Conservation (phyloP, 2,329 filamentous ascomycete species). For the Chaetomium sp. region DNA sequence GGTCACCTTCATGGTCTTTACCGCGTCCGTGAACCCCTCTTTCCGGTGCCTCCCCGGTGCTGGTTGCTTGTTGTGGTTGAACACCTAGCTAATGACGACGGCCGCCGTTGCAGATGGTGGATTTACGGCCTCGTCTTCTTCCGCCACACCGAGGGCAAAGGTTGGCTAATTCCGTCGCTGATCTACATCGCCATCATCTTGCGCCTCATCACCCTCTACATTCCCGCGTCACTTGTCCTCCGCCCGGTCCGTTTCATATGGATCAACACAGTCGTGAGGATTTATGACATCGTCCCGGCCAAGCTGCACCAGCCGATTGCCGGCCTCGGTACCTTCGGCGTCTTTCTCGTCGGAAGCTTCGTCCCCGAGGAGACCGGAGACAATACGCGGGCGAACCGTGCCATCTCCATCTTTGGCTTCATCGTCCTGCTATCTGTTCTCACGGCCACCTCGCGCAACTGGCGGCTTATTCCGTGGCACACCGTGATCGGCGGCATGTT, state of each 20-base stretch:
- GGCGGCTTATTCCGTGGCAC: constrained; percentile 67
- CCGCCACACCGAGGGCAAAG: constrained; percentile 29
- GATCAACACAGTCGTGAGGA: constrained; percentile 28
- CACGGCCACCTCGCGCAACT: constrained; percentile 71
- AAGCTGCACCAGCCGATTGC: constrained; percentile 65
- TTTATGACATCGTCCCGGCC: constrained; percentile 58
- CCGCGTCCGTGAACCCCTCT: constrained; percentile 29
- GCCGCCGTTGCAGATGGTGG: constrained; percentile 42
- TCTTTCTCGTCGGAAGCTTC: constrained; percentile 79
- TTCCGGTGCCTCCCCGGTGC: background rate
- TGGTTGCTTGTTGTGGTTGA: background rate
- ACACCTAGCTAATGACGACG: constrained; percentile 5
- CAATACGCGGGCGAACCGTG: constrained; percentile 79
- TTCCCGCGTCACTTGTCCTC: constrained; percentile 28
- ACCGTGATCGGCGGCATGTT: constrained; percentile 89
- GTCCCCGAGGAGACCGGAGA: constrained; percentile 69
- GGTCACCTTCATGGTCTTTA: constrained; percentile 28
- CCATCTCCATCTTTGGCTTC: constrained; percentile 78
- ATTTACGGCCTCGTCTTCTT: constrained; percentile 40
- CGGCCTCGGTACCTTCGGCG: constrained; percentile 64
- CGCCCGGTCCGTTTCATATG: constrained; percentile 29
- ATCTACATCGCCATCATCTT: constrained; percentile 31
- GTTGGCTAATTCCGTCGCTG: constrained; percentile 34
- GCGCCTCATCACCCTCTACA: constrained; percentile 27
- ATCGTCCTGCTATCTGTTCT: constrained; percentile 68